Base-by-base conservation (phyloP, 1,284 basidiomycete species). In the Leccinum griseonigrum region DNA sequence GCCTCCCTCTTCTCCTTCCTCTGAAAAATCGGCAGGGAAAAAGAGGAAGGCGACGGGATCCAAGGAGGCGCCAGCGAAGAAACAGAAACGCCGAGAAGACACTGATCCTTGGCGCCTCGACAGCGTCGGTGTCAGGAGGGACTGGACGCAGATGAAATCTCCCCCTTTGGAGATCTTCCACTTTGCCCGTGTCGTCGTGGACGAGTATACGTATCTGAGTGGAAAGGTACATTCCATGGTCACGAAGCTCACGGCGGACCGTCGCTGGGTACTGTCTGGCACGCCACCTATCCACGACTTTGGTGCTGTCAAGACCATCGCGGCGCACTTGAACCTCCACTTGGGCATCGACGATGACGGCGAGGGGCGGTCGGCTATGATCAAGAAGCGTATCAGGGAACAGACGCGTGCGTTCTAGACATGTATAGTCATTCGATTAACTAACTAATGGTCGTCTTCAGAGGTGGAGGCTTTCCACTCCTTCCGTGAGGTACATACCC, bases 211-310 rank as follows among this genome's bases (percentile, higher is more conserved):
- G 1, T 98, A 98, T 72, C 82, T 97, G 14, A 87, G 91, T 40
- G 93, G 91, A 58, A 88, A 91, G 68, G 82, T 88, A 8, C 88
- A 93, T 60, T 82, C 92, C 1, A 83, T 95, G 67, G 83, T 97
- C 32, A 92, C 92, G 3, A 85, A 84, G 46, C 76, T 97, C 28
- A 85, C 87, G 28, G 90, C 93, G 0, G 87, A 90, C 61, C 85
- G 92, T 64, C 90, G 88, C 60, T 98, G 95, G 95, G 92, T 98
- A 3, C 82, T 98, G n/a, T 98, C 95, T 0, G 95, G 96, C 40
- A 98, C 95, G 18, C 96, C 95, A 2, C 95, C 95, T 0, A 90
- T 95, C 56, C 90, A 92, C 63, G 92, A 96, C 75, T 98, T 98
- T 73, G 87, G 87, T 3, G 88, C 95, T 7, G 79, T 98, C 67